Base-by-base conservation (phyloP, 805 yeast species). In the Saturnispora zaruensis region DNA sequence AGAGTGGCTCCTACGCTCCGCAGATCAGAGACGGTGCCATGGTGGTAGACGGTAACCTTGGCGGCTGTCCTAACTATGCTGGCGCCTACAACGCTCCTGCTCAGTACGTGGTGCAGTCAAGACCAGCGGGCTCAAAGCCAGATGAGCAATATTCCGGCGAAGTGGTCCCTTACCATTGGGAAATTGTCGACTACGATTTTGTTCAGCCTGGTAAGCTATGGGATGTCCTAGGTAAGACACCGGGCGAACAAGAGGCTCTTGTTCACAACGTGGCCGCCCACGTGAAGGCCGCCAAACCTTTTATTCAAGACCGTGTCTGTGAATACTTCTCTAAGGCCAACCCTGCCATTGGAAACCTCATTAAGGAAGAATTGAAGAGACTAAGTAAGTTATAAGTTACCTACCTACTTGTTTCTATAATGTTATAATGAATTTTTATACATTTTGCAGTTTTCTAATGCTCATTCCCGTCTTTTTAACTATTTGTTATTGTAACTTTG, bases 241-340 rank as follows among this genome's bases (percentile, higher is more conserved):
- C 85, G 14, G 88, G 89, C 59, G 96, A 87, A 69, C 96, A 88
- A 71, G 78, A 75, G 60, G 79, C 87, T 59, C 74, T 91, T 63
- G 86, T 90, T 45, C 87, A 84, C 67, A 91, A 91, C 67, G 75
- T 91, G 55, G 83, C 95, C 20, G 82, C 72, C 37, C 96, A 90
- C 66, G 84, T 74, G 16, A 57, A 66, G 16, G 77, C 66, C 57
- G 96, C 97, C 30, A 76, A 78, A 57, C 81, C 85, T 45, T 76
- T 75, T 46, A 79, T 89, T 57, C 96, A 85, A 73, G 87, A 87
- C 64, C 72, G 82, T 53, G 95, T 87, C 28, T 75, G 82, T 60
- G 87, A 77, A 53, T 78, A 82, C 78, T 91, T 89, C 65, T 63
- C 75, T 51, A 81, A 82, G 68, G 95, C 89, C 48, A 77, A 80